phyloP scores from a whole-genome alignment of 2,329 filamentous ascomycete genomes.

The Curvularia hawaiiensis region DNA sequence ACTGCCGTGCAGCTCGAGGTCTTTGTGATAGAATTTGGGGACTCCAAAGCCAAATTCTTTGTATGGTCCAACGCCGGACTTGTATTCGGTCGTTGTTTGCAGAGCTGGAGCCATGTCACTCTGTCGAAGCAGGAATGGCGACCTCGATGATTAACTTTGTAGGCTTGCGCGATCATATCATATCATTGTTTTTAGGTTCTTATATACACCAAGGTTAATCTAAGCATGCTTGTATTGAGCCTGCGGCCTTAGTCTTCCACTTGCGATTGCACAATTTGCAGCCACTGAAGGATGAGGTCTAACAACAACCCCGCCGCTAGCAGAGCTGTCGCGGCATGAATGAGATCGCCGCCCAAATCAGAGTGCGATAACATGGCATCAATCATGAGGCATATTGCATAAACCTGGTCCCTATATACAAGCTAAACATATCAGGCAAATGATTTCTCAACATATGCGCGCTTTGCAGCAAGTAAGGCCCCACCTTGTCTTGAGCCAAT shows the following conservation, averaged over 20 bases:
- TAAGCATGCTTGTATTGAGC: not conserved
- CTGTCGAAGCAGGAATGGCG: not conserved
- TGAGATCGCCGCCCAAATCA: slow-evolving; percentile 21
- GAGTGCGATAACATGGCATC: slow-evolving; percentile 30
- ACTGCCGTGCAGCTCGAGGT: slow-evolving; percentile 60
- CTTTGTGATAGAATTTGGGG: slow-evolving; percentile 53
- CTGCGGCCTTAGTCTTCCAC: not conserved
- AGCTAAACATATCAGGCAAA: not conserved
- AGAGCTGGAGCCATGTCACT: slow-evolving; percentile 51
- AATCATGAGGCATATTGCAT: slow-evolving; percentile 37
- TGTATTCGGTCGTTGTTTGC: slow-evolving; percentile 34
- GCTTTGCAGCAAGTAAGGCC: not conserved
- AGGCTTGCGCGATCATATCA: too few relatives aligned
- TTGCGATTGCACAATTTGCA: not conserved
- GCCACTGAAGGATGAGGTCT: slow-evolving; percentile 9
- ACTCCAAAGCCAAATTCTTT: slow-evolving; percentile 53
- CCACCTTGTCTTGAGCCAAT: not conserved
- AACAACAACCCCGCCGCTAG: slow-evolving; percentile 9
- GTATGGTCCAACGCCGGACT: slow-evolving; percentile 43
- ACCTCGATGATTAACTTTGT: not conserved
- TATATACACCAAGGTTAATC: not conserved
- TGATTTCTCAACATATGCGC: not conserved
- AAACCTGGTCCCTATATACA: slow-evolving; percentile 26
- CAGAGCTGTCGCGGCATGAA: not conserved
- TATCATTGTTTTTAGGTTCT: not conserved